Evolutionary conservation across 306 rosid species (phyloP).

Genomic region (Dalbergia cultrata): DNA sequence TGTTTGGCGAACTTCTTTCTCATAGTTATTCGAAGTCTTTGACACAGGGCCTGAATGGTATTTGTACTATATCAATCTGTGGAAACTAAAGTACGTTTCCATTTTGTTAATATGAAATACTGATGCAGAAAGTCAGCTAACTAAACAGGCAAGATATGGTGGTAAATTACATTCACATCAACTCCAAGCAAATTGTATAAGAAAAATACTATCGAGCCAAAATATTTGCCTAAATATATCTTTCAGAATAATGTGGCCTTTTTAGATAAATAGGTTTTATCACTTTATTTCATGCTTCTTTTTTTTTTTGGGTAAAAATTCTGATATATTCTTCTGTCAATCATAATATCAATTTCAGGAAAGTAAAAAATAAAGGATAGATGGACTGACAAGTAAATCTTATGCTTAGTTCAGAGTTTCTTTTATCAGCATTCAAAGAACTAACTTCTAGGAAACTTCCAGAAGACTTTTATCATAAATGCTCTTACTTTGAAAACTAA

Average conservation of each 20-base stretch:
- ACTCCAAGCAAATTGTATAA: background rate
- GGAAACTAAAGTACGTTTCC: background rate
- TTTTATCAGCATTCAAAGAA: background rate
- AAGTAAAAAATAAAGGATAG: background rate
- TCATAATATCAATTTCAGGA: background rate
- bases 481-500: background rate
- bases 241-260: no score
- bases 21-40: background rate
- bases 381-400: no score
- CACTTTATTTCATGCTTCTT: no score
- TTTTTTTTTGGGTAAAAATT: no score
- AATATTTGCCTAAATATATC: no score
- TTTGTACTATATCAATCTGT: background rate
- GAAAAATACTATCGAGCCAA: no score
- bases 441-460: background rate
- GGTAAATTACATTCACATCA: background rate
- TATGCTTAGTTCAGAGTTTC: no score
- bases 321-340: no score
- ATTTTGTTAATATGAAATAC: background rate
- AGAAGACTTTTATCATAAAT: background rate
- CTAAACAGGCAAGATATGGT: background rate
- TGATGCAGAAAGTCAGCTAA: background rate
- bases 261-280: no score
- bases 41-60: background rate
- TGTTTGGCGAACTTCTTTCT: slow-evolving; percentile 16